Base-by-base conservation (phyloP, 2,329 filamentous ascomycete species). In the Aspergillus alliaceus region DNA sequence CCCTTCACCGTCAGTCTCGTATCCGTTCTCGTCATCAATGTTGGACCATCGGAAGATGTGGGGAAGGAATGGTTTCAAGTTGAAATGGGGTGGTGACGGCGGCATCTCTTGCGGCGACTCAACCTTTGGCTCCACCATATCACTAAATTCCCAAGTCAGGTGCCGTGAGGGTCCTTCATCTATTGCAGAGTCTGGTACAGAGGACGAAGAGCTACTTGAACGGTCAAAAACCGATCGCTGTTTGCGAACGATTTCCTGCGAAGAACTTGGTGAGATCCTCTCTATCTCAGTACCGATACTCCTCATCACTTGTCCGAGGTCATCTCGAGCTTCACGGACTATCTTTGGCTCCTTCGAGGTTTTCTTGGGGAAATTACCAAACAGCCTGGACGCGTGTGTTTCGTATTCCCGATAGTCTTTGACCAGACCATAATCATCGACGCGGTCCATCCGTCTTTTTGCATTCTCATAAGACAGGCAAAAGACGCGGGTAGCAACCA, bases 371-470 rank as follows among this genome's bases (percentile, higher is more conserved):
- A 74, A 79, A 50, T 77, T 71, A 32, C 72, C 72, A 55, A 70
- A 66, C 14, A 81, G 61, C 12, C 70, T 66, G 11, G 74, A 73
- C 4, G 73, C 77, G 54, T 81, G 79, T 1, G 75, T 78, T 54
- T 79, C 72, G 59, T 79, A 81, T 56, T 80, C 78, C 27, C 77
- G 73, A 60, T 78, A 79, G 55, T 81, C 79, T 20, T 75, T 75
- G 6, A 79, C 73, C 9, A 79, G 70, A 11, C 75, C 76, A 20
- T 68, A 71, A 40, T 72, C 70, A 31, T 72, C 65, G 15, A 70
- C 69, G 3, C 68, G 65, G 37, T 69, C 67, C 65, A 80, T 79
- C 51, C 71, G 77, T 20, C 66, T 63, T 53, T 70, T 71, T 20
- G 78, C 78, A 42, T 71, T 67, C 39, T 71, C 69, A 51, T 77